These are phyloP conservation scores for Alopecurus myosuroides DNA, from an alignment of 176 grass and related monocot genomes.

Conservation along the genomic window DNA sequence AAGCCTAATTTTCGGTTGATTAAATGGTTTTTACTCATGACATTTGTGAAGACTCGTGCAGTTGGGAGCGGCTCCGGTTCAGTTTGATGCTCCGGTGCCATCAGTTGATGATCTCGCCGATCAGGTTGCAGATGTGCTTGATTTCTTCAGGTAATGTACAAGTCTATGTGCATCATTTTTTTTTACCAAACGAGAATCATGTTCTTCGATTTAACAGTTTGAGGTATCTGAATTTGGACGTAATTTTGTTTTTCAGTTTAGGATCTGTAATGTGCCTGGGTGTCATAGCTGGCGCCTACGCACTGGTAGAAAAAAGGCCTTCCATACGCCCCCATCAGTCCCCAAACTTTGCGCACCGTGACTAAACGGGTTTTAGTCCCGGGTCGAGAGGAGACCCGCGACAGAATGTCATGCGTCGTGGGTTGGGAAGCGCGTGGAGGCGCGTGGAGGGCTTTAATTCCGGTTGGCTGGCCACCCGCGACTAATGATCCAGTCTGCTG, in stretches of 20 bases:
- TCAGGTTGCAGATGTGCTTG: slow-evolving; percentile 72
- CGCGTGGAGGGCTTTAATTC: no score
- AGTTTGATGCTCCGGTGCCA: slow-evolving; percentile 45
- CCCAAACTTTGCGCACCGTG: no score
- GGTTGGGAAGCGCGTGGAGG: no score
- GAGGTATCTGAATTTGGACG: background rate
- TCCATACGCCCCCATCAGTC: no score
- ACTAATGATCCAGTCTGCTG: no score
- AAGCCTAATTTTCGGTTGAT: background rate
- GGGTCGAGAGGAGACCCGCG: no score
- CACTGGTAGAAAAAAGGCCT: no score
- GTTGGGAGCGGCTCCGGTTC: slow-evolving; percentile 72
- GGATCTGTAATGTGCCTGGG: slow-evolving; percentile 89
- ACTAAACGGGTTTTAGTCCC: no score
- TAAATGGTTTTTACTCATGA: slow-evolving; percentile 18
- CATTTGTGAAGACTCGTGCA: slow-evolving; percentile 34
- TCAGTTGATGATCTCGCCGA: slow-evolving; percentile 75
- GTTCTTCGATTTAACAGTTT: background rate
- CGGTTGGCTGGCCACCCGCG: no score
- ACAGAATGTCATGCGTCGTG: no score
- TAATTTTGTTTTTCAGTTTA: slow-evolving; percentile 39
- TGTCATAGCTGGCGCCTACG: slow-evolving; percentile 85
- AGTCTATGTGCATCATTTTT: no score
- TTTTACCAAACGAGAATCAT: background rate
- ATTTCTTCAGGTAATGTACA: slow-evolving; percentile 75